phyloP scores from a whole-genome alignment of 1,284 basidiomycete genomes.

The Phenoliferia sp. region DNA sequence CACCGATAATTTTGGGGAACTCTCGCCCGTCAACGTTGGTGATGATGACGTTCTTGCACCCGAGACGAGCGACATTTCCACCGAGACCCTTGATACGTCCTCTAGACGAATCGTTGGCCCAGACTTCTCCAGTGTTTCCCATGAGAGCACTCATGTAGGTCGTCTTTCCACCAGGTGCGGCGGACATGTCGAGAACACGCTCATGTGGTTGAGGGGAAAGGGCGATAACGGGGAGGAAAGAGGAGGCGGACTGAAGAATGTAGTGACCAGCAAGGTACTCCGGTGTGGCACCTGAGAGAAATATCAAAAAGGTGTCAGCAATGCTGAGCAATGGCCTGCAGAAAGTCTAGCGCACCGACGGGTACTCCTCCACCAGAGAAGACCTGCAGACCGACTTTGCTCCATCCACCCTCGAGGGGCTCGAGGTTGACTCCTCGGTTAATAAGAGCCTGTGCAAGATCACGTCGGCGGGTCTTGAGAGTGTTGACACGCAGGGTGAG shows the following conservation, averaged over 20 bases:
- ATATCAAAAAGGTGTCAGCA: neutral
- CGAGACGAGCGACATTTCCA: slow-evolving; percentile 92
- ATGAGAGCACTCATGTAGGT: slow-evolving; percentile 93
- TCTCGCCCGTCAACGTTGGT: slow-evolving; percentile 97
- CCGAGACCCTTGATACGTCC: slow-evolving; percentile 90
- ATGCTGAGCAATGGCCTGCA: neutral
- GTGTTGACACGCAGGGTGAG: slow-evolving; percentile 99
- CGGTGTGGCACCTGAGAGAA: slow-evolving; percentile 70
- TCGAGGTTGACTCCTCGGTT: slow-evolving; percentile 93
- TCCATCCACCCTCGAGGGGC: slow-evolving; percentile 93
- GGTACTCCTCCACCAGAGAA: slow-evolving; percentile 89
- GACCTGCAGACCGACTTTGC: slow-evolving; percentile 94
- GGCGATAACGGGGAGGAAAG: slow-evolving; percentile 97
- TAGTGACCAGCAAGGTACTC: slow-evolving; percentile 99
- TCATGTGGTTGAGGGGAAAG: slow-evolving; percentile 89
- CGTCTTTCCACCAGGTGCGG: slow-evolving; percentile 95
- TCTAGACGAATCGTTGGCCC: slow-evolving; percentile 97
- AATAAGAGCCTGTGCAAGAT: slow-evolving; percentile 89
- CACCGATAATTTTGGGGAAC: slow-evolving; percentile 99
- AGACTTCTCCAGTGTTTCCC: slow-evolving; percentile 96
- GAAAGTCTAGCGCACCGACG: slow-evolving; percentile 56
- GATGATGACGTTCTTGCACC: slow-evolving; percentile 96
- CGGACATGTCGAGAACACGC: slow-evolving; percentile 96
- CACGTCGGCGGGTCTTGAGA: slow-evolving; percentile 83
- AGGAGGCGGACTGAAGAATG: slow-evolving; percentile 98